Evolutionary conservation across 768 basidiomycete genomes (phyloP), one percentile per base, ranked within the genome.

Genomic region (Termitomyces sp.): DNA sequence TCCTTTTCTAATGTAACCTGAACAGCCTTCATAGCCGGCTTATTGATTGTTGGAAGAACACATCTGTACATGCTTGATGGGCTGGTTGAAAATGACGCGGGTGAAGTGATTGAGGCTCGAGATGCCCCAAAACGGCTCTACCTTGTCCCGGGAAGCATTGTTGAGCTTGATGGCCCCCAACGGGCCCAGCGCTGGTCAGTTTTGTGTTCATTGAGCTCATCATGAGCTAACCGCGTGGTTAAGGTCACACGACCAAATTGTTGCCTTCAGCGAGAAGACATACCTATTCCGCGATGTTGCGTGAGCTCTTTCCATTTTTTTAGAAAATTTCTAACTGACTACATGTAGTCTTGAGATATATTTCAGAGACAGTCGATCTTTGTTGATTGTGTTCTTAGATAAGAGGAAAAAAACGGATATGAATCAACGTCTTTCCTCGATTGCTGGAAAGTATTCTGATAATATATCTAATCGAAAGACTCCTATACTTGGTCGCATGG

Each of bases 41-140:
- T 97, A 8, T 78, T 98, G 31, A 95, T 98, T 54, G 83, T 95
- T 15, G 96, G 94, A 12, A 83, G 82, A 49, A 88, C 86, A 2
- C 91, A 95, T 67, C 72, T 97, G 6, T 98, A 97, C 67, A 90
- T 97, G 80, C 73, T 96, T 15, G 94, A 98, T 65, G 94, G 94
- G 1, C 77, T 97, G 12, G 88, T 95, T 5, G 90, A 95, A 71
- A 88, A 86, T 59, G 86, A 89, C n/a, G 85, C 86, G 36, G 94
- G 93, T 0, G 94, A 95, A 69, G 85, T 97, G 34, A 88, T 97
- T 47, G 92, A 95, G 66, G 93, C 90, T 2, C 83, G 83, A 53
- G 92, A 96, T 68, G 94, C 94, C 1, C 92, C 93, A 0, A 84
- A 85, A 66, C 85, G 86, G 43, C 74, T 96, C 32, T 84, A 96